Conservation (phyloP, 2,329 filamentous ascomycete genomes). For the Verticillium klebahnii region DNA sequence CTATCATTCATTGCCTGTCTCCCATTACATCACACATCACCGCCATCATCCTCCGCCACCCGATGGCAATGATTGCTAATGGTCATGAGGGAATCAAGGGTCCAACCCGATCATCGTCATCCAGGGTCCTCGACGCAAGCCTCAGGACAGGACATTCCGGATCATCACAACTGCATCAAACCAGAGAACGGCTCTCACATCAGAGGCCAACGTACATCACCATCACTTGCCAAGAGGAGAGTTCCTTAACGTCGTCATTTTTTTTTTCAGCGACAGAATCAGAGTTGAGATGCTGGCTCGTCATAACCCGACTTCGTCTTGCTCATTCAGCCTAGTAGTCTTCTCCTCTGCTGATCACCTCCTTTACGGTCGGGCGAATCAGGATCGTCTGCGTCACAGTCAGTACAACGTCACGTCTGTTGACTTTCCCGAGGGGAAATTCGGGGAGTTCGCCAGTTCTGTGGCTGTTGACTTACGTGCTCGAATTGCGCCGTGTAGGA, state of each 20-base stretch:
- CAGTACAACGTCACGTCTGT: not conserved
- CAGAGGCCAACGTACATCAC: not conserved
- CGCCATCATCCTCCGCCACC: not conserved
- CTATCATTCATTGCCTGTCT: not conserved
- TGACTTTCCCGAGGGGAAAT: constrained; percentile 6
- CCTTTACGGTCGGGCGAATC: constrained; percentile 75
- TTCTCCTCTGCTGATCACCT: constrained; percentile 80
- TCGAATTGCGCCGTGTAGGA: constrained; percentile 93
- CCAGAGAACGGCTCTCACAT: not conserved
- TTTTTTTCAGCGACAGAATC: not conserved
- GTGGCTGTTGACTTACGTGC: constrained; percentile 61
- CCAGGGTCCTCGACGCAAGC: not conserved
- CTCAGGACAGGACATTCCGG: not conserved
- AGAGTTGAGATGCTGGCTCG: not conserved
- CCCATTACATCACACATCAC: not conserved
- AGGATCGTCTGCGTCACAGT: constrained; percentile 59
- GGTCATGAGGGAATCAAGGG: not conserved
- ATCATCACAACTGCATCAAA: not conserved
- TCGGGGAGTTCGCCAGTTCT: not conserved
- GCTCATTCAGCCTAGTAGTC: constrained; percentile 57
- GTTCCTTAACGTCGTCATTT: not conserved
- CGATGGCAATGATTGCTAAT: not conserved
- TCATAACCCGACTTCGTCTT: constrained; percentile 1
- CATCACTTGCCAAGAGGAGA: not conserved
- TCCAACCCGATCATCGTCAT: not conserved